Base-by-base conservation (phyloP, 257 asterid species). In the Solanum etuberosum region DNA sequence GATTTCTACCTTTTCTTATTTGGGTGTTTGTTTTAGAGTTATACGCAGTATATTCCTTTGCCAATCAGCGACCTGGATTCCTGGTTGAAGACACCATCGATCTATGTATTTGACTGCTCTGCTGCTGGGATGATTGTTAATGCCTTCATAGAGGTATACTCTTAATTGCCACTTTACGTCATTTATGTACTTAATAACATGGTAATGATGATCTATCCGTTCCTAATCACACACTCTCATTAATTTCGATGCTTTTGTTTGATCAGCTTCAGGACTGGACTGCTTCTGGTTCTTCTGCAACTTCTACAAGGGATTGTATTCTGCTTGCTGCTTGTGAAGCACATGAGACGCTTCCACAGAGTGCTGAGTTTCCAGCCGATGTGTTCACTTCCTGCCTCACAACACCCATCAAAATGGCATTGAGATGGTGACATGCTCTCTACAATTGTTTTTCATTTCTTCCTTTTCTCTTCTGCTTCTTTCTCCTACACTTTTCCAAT, bases 41-140 rank as follows among this genome's bases (percentile, higher is more conserved):
- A 96, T 87, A 97, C 99, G 0, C 99, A 97, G 89, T 97, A 97
- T 92, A 97, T 97, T 84, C 99, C 99, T 31, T 91, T 96, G 93
- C 94, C 99, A 25, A 89, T 96, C 67, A 92, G 93, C 59, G 99
- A 97, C 87, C 92, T 97, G 89, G 99, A 97, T 93, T 94, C 98
- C 83, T 97, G 99, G 99, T 89, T 97, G 95, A 93, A 92, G 92
- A 95, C 99, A 13, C 99, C 99, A 21, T 97, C 99, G 15, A 96
- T 96, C 89, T 97, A 96, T 90, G 99, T 96, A 82, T 96, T 97
- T 91, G 99, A 97, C 90, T 97, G 99, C 95, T 96, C 99, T 83
- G 99, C 99, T 46, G 99, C 99, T 85, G 99, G 99, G 88, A 88
- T 94, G 92, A 93, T 97, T 92, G 93, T 97, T 88, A 96, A 90